Conservation (phyloP, 805 yeast genomes). For the Myxozyma lipomycoides region DNA sequence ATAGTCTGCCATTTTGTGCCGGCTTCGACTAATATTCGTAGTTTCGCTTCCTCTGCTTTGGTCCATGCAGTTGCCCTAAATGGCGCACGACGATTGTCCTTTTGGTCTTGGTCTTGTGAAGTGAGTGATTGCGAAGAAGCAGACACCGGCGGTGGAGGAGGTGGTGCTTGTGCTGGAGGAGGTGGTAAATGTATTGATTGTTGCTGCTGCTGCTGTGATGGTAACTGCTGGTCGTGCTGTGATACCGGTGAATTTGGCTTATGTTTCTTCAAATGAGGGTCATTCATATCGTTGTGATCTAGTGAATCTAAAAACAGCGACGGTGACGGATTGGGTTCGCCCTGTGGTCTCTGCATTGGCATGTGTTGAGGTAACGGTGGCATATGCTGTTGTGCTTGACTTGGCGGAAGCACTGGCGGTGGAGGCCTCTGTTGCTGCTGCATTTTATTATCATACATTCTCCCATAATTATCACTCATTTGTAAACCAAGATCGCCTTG, state of each 20-base stretch:
- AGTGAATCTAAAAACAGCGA: slow-evolving; percentile 17
- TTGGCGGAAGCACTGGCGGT: background rate
- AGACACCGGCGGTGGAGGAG: background rate
- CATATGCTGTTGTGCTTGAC: background rate
- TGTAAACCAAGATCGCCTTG: slow-evolving; percentile 1
- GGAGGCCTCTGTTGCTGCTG: slow-evolving; percentile 6
- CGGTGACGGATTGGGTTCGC: too few relatives aligned
- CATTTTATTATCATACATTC: background rate
- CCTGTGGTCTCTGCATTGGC: too few relatives aligned
- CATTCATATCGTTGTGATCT: slow-evolving; percentile 18
- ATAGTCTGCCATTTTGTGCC: slow-evolving; percentile 34
- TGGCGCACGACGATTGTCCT: background rate
- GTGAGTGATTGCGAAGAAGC: background rate
- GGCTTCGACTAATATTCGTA: slow-evolving; percentile 29
- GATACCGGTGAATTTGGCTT: too few relatives aligned
- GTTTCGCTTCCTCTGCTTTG: slow-evolving; percentile 25
- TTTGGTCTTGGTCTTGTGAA: background rate
- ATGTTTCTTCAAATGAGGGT: too few relatives aligned
- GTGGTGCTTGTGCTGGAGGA: background rate
- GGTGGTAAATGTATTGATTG: background rate
- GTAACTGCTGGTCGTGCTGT: background rate
- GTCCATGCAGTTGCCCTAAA: slow-evolving; percentile 25
- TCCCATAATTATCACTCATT: too few relatives aligned
- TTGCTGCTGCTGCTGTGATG: slow-evolving; percentile 5
- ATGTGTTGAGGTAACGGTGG: slow-evolving; percentile 2